These are phyloP conservation scores for Lotmaria passim DNA, from an alignment of 208 protist species.

Conservation along the genomic window DNA sequence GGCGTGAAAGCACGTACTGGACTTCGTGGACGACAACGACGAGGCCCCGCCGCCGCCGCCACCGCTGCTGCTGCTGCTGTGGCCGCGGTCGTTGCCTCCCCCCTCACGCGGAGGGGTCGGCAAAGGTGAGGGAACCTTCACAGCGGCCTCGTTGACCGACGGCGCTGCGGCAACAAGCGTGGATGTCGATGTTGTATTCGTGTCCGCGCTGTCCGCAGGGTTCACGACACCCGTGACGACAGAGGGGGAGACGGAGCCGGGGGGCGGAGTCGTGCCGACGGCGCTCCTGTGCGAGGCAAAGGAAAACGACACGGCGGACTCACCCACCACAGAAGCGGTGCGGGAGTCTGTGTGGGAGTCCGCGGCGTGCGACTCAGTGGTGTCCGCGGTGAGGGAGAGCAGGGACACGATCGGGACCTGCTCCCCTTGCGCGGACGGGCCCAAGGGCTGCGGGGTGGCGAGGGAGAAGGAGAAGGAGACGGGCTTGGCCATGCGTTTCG, in stretches of 20 bases:
- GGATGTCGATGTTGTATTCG: not conserved
- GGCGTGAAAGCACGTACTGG: not conserved
- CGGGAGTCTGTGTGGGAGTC: not conserved
- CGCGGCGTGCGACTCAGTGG: not conserved
- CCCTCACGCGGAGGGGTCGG: too few species aligned
- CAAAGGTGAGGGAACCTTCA: too few species aligned
- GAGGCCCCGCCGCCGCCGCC: not conserved
- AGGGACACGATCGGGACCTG: not conserved
- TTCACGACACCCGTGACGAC: not conserved
- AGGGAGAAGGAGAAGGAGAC: constrained; percentile 9
- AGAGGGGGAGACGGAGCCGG: not conserved
- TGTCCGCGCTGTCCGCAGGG: not conserved
- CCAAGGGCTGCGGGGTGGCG: not conserved
- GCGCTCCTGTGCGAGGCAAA: not conserved
- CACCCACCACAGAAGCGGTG: constrained; percentile 5
- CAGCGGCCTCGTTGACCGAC: too few species aligned
- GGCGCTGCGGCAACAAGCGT: not conserved
- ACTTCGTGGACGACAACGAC: not conserved
- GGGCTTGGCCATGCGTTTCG: constrained; percentile 4
- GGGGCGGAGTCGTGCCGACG: too few species aligned
- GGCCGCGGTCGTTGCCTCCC: not conserved
- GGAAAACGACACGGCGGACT: constrained; percentile 4
- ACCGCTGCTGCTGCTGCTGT: not conserved
- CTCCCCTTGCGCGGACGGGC: not conserved
- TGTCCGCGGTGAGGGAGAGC: constrained; percentile 9